phyloP scores from a whole-genome alignment of 352 stramenopile genomes.

The Phytophthora sojae region DNA sequence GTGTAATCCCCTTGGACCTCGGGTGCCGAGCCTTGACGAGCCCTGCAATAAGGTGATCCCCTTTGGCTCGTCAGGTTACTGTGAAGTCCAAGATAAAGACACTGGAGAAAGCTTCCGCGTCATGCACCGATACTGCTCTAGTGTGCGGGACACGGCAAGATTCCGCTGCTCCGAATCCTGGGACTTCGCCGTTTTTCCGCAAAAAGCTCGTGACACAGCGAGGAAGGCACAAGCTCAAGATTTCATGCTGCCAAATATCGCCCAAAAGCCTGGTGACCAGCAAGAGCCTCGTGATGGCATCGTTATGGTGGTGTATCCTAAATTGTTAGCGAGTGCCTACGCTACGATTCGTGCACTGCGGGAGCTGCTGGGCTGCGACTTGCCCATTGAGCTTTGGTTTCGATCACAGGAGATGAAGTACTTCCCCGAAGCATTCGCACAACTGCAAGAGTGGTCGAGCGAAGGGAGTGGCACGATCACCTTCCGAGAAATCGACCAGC shows the following conservation, averaged over 20 bases:
- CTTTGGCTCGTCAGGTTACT: constrained; percentile 28
- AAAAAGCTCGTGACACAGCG: constrained; percentile 33
- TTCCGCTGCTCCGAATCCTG: constrained; percentile 60
- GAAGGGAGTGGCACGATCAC: constrained; percentile 31
- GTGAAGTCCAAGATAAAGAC: constrained; percentile 44
- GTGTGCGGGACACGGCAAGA: constrained; percentile 31
- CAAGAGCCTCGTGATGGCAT: constrained; percentile 39
- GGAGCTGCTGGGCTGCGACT: constrained; percentile 32
- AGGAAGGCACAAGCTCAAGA: constrained; percentile 11
- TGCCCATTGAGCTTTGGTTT: constrained; percentile 68
- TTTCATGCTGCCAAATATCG: constrained; percentile 28
- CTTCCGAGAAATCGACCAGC: constrained; percentile 37
- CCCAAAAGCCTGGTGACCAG: constrained; percentile 1
- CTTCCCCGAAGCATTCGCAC: constrained; percentile 19
- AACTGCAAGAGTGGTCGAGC: constrained; percentile 36
- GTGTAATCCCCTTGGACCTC: constrained; percentile 22
- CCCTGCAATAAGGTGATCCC: constrained; percentile 27
- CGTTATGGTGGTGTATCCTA: constrained; percentile 61
- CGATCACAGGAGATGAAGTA: constrained; percentile 42
- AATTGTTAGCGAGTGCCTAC: constrained; percentile 50
- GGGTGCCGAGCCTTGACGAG: constrained; percentile 24
- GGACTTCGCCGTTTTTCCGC: constrained; percentile 50
- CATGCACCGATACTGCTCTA: constrained; percentile 47
- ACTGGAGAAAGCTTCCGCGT: constrained; percentile 43
- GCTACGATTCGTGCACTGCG: constrained; percentile 45